Evolutionary conservation across 1,139 yeast species (phyloP), one percentile per base, ranked within the genome.

Genomic region (Tardiomyces digboiensis): DNA sequence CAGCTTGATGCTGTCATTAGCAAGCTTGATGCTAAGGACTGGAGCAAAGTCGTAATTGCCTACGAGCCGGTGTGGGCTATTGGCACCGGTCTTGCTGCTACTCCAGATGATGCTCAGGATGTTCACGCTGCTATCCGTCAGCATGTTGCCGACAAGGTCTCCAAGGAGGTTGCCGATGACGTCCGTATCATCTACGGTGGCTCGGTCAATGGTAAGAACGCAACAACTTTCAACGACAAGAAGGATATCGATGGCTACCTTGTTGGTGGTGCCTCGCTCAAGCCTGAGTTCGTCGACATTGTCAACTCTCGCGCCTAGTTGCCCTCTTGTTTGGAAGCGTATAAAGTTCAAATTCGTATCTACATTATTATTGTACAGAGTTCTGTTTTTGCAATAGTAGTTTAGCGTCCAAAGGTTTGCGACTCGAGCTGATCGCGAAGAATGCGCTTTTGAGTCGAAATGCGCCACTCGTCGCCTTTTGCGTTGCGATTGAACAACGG

Each of bases 1-100:
- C 97, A 91, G 78, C 76, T 91, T 66, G 78, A 80, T 56, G 97
- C 97, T 52, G 97, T 83, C 51, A 72, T 85, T 61, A 84, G 79
- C 65, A 74, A 82, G 56, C 82, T 89, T 53, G 68, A 76, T 59
- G 46, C 51, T 42, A 53, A 50, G 44, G 97, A 89, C 79, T 91
- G 98, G 98, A 63, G 82, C 54, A 76, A 85, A 69, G 75, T 91
- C 58, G 98, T 91, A 55, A 74, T 93, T 68, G 99, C 98, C 64
- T 93, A 93, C 74, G 98, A 91, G 75, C 99, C 99, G 60, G 96
- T 91, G 58, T 91, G 98, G 98, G 99, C 99, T 58, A 91, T 91
- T 62, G 99, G 99, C 68, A 89, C 98, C 58, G 99, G 99, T 64
- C 80, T 91, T 64, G 97, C 97, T 63, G 98, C 98, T 55, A 91